Conservation (phyloP, 2,329 filamentous ascomycete genomes). For the Decorospora gaudefroyi region DNA sequence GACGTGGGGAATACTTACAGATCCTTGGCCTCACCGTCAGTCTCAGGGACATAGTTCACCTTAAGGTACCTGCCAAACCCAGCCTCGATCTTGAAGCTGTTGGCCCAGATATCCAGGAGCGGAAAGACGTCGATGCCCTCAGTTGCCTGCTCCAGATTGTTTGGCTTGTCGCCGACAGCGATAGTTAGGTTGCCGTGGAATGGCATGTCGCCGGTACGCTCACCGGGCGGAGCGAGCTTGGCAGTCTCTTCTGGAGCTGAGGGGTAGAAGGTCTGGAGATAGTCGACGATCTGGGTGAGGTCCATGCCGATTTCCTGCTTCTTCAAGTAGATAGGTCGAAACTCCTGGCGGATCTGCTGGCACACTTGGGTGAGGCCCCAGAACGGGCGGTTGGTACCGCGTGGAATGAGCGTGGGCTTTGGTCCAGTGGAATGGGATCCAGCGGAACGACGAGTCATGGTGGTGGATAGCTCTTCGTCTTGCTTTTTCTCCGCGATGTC, state of each 20-base stretch:
- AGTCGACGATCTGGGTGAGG: constrained; percentile 25
- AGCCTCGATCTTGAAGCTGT: constrained; percentile 33
- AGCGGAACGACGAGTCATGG: not conserved
- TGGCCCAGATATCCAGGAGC: constrained; percentile 38
- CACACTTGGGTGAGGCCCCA: constrained; percentile 36
- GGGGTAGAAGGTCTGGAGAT: constrained; percentile 30
- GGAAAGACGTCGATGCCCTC: constrained; percentile 30
- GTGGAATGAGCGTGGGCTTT: constrained; percentile 2
- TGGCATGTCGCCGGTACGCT: constrained; percentile 20
- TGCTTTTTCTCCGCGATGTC: constrained; percentile 21
- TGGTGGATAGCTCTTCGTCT: constrained; percentile 10
- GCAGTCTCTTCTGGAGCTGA: constrained; percentile 3
- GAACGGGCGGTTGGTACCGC: constrained; percentile 32
- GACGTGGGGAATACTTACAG: constrained; percentile 24
- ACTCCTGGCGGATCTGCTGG: constrained; percentile 33
- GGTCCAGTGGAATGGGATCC: constrained; percentile 7
- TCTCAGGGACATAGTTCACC: constrained; percentile 15
- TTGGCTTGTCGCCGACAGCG: constrained; percentile 25
- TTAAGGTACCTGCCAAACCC: constrained; percentile 38
- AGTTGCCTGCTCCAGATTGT: constrained; percentile 10
- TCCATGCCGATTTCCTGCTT: constrained; percentile 38
- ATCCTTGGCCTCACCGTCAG: constrained; percentile 41
- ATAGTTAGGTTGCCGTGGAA: constrained; percentile 38
- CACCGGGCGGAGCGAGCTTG: constrained; percentile 3
- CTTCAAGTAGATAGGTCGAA: constrained; percentile 28